A percentile compares a stretch with the other conserved stretches of the same genome.
Conservation (phyloP, 2,329 filamentous ascomycete genomes). For the Pseudogymnoascus sp. region DNA sequence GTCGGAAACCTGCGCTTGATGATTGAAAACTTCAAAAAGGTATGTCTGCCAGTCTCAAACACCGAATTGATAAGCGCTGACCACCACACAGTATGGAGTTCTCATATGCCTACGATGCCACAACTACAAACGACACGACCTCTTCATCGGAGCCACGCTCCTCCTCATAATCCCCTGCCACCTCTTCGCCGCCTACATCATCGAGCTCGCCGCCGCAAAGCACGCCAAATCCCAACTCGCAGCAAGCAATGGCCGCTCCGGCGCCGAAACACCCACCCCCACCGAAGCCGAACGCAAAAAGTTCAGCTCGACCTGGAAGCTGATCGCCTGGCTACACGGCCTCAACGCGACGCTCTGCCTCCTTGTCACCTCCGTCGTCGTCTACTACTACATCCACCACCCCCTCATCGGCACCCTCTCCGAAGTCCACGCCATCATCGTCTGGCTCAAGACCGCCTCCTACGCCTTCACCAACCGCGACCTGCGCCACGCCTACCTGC, state of each 20-base stretch:
- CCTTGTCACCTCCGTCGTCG: slow-evolving; percentile 69
- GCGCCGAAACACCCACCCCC: slow-evolving; percentile 35
- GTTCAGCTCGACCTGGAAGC: slow-evolving; percentile 69
- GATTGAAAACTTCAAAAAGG: slow-evolving; percentile 95
- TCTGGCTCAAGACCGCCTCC: slow-evolving; percentile 92
- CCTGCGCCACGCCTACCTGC: slow-evolving; percentile 80
- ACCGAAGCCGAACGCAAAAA: slow-evolving; percentile 51
- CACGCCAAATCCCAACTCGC: slow-evolving; percentile 64
- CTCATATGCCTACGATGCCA: slow-evolving; percentile 87
- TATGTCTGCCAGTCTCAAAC: slow-evolving; percentile 39
- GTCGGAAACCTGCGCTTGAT: slow-evolving; percentile 89
- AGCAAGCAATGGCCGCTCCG: slow-evolving; percentile 36
- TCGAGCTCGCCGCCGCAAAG: slow-evolving; percentile 74
- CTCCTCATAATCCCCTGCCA: slow-evolving; percentile 87
- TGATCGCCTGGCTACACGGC: slow-evolving; percentile 72
- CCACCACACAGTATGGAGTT: slow-evolving; percentile 62
- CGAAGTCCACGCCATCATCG: slow-evolving; percentile 85
- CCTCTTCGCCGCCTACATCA: slow-evolving; percentile 79
- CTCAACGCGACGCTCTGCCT: slow-evolving; percentile 78
- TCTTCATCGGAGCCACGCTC: slow-evolving; percentile 65
- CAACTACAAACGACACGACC: slow-evolving; percentile 71
- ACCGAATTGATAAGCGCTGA: background rate
- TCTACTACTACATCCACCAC: slow-evolving; percentile 88
- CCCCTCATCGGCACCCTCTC: slow-evolving; percentile 86
- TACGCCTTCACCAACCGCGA: slow-evolving; percentile 97